Base-by-base conservation (phyloP, 768 basidiomycete genomes). In the Serpula lacrymans region DNA sequence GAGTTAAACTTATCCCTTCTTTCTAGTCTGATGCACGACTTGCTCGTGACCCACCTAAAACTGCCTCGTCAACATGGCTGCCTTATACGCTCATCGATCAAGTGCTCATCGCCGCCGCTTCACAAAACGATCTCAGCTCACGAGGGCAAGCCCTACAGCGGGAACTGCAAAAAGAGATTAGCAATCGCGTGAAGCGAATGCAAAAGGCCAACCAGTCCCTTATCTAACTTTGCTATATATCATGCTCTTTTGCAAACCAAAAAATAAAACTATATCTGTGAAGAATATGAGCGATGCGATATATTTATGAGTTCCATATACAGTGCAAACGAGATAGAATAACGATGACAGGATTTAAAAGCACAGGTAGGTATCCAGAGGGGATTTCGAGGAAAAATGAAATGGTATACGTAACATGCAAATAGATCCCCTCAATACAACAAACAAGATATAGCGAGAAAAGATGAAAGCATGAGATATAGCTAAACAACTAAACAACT, bases 51-150 rank as follows among this genome's bases (percentile, higher is more conserved):
- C 64, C 71, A 17, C 70, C 72, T 21, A 78, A 70, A 54, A 69
- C 71, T 27, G 75, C 86, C 3, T 75, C 72, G 24, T 57, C 74
- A 39, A 84, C 84, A 4, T 91, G 88, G 84, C 67, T 91, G 27
- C 90, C 90, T 11, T 92, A 92, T 54, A 77, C 80, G 35, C 71
- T 92, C 40, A 76, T 93, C 47, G 90, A 93, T 60, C 84, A 89
- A 60, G 83, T 92, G 25, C 70, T 92, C 21, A 70, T 71, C 17
- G 80, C 82, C 11, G 78, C 82, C 8, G 72, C 74, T 43, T 63
- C 72, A 6, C 72, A 77, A 51, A 68, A 71, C 25, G 69, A 71
- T 26, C 56, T 78, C 37, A 73, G 77, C 16, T 42, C 71, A 10
- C 69, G 68, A 30, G 63, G 62, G 18, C 60, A 56, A 33, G 44